A percentile compares a stretch with the other conserved stretches of the same genome.
phyloP scores from a whole-genome alignment of 2,329 filamentous ascomycete genomes.

The Hypomyces perniciosus region DNA sequence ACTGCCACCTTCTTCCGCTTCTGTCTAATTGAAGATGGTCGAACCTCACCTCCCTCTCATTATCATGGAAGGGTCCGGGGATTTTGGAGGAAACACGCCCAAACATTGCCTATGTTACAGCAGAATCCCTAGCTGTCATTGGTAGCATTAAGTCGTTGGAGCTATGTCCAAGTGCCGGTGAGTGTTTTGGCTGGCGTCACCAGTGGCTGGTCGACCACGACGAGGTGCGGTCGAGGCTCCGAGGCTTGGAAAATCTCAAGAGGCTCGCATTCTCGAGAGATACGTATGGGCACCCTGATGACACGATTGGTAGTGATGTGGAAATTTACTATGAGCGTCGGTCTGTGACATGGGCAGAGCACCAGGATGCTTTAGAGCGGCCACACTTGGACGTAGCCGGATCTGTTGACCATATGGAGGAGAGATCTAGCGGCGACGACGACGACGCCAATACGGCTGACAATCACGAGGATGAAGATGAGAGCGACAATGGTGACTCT shows the following conservation, averaged over 20 bases:
- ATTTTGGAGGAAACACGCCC: neutral
- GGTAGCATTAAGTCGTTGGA: neutral
- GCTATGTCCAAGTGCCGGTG: neutral
- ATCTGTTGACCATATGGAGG: neutral
- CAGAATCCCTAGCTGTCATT: neutral
- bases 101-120: neutral
- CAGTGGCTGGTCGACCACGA: slow-evolving; percentile 1
- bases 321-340: neutral
- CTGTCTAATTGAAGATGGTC: neutral
- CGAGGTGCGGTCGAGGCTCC: neutral
- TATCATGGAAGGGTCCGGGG: neutral
- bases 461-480: neutral
- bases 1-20: neutral
- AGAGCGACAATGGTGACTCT: neutral
- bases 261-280: slow-evolving; percentile 1
- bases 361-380: neutral
- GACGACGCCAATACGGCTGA: neutral
- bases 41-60: slow-evolving; percentile 2
- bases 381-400: neutral
- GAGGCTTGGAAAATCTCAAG: neutral
- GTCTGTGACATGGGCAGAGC: neutral
- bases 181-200: neutral
- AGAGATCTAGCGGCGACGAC: neutral
- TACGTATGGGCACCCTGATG: neutral
- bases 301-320: neutral